These are phyloP conservation scores for Salix viminalis DNA, from an alignment of 345 rosid genomes.

Conservation along the genomic window DNA sequence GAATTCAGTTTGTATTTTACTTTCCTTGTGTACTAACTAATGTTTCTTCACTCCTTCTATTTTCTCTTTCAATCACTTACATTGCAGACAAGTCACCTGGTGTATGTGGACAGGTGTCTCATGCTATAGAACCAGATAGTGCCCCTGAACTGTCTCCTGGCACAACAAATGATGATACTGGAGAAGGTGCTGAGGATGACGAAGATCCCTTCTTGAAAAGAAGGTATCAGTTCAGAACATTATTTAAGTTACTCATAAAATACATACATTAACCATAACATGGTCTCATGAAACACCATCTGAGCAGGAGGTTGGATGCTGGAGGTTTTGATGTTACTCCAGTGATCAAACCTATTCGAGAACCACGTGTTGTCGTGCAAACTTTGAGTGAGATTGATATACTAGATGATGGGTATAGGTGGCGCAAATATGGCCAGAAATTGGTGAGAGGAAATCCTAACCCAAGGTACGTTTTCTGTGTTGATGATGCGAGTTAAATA, in stretches of 20 bases:
- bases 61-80: slow-evolving; percentile 6
- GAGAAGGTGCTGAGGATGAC: slow-evolving; percentile 64
- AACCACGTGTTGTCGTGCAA: slow-evolving; percentile 97
- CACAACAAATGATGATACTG: slow-evolving; percentile 50
- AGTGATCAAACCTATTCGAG: slow-evolving; percentile 90
- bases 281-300: background rate
- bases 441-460: slow-evolving; percentile 97
- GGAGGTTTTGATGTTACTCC: slow-evolving; percentile 74
- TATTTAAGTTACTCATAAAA: background rate
- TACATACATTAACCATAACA: slow-evolving; percentile 14
- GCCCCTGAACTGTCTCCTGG: slow-evolving; percentile 49
- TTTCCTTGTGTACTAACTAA: background rate
- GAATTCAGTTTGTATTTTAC: background rate
- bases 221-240: slow-evolving; percentile 49
- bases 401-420: slow-evolving; percentile 93
- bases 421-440: slow-evolving; percentile 99
- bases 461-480: slow-evolving; percentile 53
- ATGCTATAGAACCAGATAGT: slow-evolving; percentile 43
- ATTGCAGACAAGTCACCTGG: slow-evolving; percentile 57
- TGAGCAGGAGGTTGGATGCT: slow-evolving; percentile 71
- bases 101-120: slow-evolving; percentile 44
- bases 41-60: slow-evolving; percentile 10
- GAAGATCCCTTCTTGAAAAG: slow-evolving; percentile 77
- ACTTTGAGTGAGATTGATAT: slow-evolving; percentile 96
- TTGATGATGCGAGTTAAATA: slow-evolving; percentile 9